These are phyloP conservation scores for Candida pini DNA, from an alignment of 805 yeast genomes.

Conservation along the genomic window DNA sequence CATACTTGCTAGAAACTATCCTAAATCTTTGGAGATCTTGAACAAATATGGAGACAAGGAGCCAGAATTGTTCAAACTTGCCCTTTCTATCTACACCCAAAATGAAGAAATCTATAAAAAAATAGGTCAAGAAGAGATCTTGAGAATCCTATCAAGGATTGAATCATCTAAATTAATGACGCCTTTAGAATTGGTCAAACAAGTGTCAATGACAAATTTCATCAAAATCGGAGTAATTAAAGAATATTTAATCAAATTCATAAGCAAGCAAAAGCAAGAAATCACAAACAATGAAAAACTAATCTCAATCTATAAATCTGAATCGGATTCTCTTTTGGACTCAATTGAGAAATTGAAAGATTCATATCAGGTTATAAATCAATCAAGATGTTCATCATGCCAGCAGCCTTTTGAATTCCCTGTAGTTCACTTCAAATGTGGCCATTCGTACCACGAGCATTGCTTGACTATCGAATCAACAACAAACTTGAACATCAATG, in stretches of 20 bases:
- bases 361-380: slow-evolving; percentile 50
- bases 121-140: slow-evolving; percentile 47
- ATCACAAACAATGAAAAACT: slow-evolving; percentile 64
- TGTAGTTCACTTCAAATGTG: slow-evolving; percentile 76
- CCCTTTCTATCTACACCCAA: slow-evolving; percentile 59
- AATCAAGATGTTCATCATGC: slow-evolving; percentile 63
- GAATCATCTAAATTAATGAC: slow-evolving; percentile 51
- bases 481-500: no score
- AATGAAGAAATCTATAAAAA: slow-evolving; percentile 42
- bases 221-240: slow-evolving; percentile 59
- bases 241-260: slow-evolving; percentile 56
- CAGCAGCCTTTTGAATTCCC: slow-evolving; percentile 66
- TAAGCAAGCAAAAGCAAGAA: slow-evolving; percentile 55
- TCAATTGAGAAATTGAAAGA: slow-evolving; percentile 46
- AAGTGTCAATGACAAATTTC: slow-evolving; percentile 57
- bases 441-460: slow-evolving; percentile 78
- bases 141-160: slow-evolving; percentile 47
- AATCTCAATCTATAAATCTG: slow-evolving; percentile 60
- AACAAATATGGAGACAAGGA: slow-evolving; percentile 55
- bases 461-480: slow-evolving; percentile 39
- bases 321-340: slow-evolving; percentile 49
- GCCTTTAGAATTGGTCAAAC: slow-evolving; percentile 72
- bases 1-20: slow-evolving; percentile 51
- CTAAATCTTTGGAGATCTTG: slow-evolving; percentile 51
- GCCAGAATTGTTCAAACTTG: slow-evolving; percentile 60